Evolutionary conservation across 108 stramenopile genomes (phyloP), one percentile per base, ranked within the genome.

Genomic region (Cyclotella atomus): DNA sequence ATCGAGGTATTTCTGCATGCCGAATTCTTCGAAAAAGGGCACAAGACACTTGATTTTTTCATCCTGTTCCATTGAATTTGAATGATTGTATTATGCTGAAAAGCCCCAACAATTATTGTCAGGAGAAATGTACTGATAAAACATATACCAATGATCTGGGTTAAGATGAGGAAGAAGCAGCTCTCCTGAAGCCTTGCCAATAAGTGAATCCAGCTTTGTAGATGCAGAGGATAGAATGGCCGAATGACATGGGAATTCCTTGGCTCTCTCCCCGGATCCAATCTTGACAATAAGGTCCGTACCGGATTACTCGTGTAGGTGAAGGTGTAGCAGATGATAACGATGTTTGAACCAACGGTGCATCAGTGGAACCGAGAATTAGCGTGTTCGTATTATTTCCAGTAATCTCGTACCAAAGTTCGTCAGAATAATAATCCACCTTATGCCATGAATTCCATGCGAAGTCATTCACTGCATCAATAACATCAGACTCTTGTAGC

Each of bases 201-300:
- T 49, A 4, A 49, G n/a, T 4, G n/a, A 49, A n/a, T 49, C 47
- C 47, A 49, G 47, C n/a, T 49, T 49, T n/a, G 47, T 49, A n/a
- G 47, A 49, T 17, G 47, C 47, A 49, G 4, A 49, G n/a, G 47
- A 12, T n/a, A 49, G 47, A 4, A 49, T 49, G 4, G n/a, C 47
- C n/a, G 47, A 49, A 49, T 49, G 47, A 49, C 47, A 49, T 49
- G 4, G 47, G n/a, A 49, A 49, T 19, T 49, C 47, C n/a, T 49
- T 49, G 16, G n/a, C n/a, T 49, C 17, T 4, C n/a, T 49, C n/a
- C 4, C 47, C 47, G n/a, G 4, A 17, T 49, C 47, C 47, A n/a
- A 49, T n/a, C n/a, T 10, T n/a, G n/a, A 49, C 47, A 19, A n/a
- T 19, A 4, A 49, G 4, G 47, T 49, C 47, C 4, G 47, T 4